phyloP scores from a whole-genome alignment of 2,329 filamentous ascomycete genomes.

The Diaporthe citriasiana region DNA sequence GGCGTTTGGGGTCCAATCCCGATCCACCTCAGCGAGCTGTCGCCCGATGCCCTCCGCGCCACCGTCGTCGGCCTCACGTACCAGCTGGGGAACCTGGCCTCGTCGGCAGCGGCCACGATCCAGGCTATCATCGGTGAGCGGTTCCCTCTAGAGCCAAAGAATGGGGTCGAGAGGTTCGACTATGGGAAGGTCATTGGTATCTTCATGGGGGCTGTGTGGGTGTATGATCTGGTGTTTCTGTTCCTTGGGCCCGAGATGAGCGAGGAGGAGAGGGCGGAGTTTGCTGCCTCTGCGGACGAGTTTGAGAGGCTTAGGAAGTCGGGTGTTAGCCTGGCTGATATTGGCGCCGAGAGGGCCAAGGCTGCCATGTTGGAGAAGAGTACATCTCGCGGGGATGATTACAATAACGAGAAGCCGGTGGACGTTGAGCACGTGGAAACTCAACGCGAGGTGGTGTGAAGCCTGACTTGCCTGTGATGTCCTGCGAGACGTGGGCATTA shows the following conservation, averaged over 20 bases:
- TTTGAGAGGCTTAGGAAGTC: slow-evolving; percentile 18
- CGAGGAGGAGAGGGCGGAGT: slow-evolving; percentile 48
- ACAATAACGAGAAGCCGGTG: not conserved
- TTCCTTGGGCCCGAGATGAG: slow-evolving; percentile 69
- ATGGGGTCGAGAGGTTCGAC: slow-evolving; percentile 69
- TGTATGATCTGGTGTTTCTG: slow-evolving; percentile 70
- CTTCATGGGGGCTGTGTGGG: slow-evolving; percentile 88
- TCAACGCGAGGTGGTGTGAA: not conserved
- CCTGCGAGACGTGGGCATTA: not conserved
- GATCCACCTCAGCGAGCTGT: slow-evolving; percentile 83
- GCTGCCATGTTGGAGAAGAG: not conserved
- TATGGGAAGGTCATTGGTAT: slow-evolving; percentile 91
- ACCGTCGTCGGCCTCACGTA: slow-evolving; percentile 82
- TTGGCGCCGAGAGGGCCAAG: slow-evolving; percentile 9
- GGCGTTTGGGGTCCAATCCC: slow-evolving; percentile 82
- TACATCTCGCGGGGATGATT: not conserved
- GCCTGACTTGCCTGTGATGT: not conserved
- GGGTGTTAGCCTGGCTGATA: slow-evolving; percentile 15
- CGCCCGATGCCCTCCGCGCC: slow-evolving; percentile 78
- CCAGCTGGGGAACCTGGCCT: slow-evolving; percentile 84
- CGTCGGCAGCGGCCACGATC: slow-evolving; percentile 78
- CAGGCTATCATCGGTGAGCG: slow-evolving; percentile 80
- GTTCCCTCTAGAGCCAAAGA: slow-evolving; percentile 76
- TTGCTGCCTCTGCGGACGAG: not conserved
- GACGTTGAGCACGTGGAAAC: not conserved